Evolutionary conservation across 805 yeast genomes (phyloP).

Genomic region (Grigorovia humatica): DNA sequence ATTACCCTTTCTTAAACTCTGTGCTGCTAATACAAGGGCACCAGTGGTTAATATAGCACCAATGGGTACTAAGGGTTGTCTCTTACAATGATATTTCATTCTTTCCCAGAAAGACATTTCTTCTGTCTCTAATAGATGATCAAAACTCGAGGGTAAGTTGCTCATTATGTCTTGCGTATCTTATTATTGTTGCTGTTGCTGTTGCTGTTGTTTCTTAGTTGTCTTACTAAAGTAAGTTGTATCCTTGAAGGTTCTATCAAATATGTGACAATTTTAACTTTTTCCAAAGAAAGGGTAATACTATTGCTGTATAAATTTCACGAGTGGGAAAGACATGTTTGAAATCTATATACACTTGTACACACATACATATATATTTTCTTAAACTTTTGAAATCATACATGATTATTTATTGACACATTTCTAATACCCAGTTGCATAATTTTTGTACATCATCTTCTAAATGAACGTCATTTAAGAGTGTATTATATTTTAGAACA

Average conservation of each 20-base stretch:
- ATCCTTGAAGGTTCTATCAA: neutral
- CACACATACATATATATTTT: too few relatives aligned
- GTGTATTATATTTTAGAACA: conserved; percentile 51
- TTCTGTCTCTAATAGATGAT: conserved; percentile 3
- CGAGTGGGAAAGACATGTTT: too few relatives aligned
- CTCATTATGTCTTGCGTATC: conserved; percentile 13
- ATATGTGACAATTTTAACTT: too few relatives aligned
- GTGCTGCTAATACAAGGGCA: conserved; percentile 72
- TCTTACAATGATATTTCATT: conserved; percentile 53
- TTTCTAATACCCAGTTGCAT: conserved; percentile 65
- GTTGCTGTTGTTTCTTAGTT: neutral
- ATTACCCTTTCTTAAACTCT: conserved; percentile 63
- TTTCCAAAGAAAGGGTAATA: too few relatives aligned
- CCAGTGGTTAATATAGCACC: conserved; percentile 72
- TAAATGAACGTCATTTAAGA: conserved; percentile 54
- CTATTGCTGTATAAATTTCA: too few relatives aligned
- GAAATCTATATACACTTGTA: too few relatives aligned
- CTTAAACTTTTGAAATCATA: too few relatives aligned
- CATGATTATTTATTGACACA: conserved; percentile 10
- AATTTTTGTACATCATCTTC: conserved; percentile 53
- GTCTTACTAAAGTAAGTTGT: neutral
- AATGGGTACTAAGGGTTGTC: conserved; percentile 83
- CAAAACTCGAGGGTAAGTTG: conserved; percentile 23
- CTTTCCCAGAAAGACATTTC: conserved; percentile 24
- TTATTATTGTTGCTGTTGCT: neutral